phyloP scores from a whole-genome alignment of 2,329 filamentous ascomycete genomes.

The Calycina herbarum region DNA sequence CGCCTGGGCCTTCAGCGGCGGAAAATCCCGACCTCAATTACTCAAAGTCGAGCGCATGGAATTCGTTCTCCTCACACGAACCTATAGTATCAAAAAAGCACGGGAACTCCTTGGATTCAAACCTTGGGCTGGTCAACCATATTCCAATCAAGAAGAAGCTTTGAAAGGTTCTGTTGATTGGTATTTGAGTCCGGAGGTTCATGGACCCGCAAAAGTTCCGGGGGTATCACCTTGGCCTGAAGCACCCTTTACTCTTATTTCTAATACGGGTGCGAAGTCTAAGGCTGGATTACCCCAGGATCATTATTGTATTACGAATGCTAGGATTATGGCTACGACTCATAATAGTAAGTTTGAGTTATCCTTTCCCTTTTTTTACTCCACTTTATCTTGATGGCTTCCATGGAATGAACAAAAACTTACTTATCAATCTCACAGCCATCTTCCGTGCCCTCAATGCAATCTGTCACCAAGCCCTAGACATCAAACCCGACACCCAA shows the following conservation, averaged over 20 bases:
- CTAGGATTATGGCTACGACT: conserved; percentile 34
- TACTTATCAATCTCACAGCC: background rate
- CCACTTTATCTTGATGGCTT: no score
- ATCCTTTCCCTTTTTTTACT: background rate
- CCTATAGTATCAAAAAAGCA: conserved; percentile 28
- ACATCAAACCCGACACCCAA: conserved; percentile 29
- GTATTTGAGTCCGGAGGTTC: conserved; percentile 24
- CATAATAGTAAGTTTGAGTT: conserved; percentile 30
- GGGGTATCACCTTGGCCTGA: conserved; percentile 23
- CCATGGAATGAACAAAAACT: background rate
- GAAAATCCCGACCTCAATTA: conserved; percentile 23
- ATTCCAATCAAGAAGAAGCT: conserved; percentile 25
- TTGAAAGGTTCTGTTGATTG: conserved; percentile 25
- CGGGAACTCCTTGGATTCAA: conserved; percentile 23
- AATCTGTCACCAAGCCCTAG: conserved; percentile 38
- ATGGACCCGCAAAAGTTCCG: conserved; percentile 23
- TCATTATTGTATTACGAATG: conserved; percentile 27
- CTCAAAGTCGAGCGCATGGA: conserved; percentile 28
- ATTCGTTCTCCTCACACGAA: conserved; percentile 29
- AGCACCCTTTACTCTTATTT: conserved; percentile 25
- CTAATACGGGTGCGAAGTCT: conserved; percentile 18
- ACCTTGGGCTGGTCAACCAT: conserved; percentile 25
- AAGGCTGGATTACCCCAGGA: conserved; percentile 17
- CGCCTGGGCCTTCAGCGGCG: conserved; percentile 22
- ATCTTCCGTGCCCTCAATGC: conserved; percentile 38